phyloP scores from a whole-genome alignment of 106 monocot genomes.

The Dendrobium nobile region DNA sequence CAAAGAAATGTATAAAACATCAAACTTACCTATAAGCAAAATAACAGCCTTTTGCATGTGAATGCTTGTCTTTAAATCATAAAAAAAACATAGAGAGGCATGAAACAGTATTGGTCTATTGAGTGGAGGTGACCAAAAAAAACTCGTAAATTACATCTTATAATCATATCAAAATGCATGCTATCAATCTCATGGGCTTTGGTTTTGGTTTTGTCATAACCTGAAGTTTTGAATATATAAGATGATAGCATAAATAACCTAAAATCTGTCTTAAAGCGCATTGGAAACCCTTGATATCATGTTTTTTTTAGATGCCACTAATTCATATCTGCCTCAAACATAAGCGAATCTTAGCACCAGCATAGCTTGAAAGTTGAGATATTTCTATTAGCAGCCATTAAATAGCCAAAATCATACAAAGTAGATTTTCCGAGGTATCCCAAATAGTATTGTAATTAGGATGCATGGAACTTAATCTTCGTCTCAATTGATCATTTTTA shows the following conservation, averaged over 20 bases:
- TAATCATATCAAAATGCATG: not conserved
- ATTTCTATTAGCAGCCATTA: not conserved
- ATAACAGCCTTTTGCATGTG: too few species aligned
- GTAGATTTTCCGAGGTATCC: not conserved
- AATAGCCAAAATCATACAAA: not conserved
- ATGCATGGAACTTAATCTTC: conserved; percentile 2
- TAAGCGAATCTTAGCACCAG: not conserved
- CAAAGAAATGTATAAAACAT: too few species aligned
- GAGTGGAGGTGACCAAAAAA: not conserved
- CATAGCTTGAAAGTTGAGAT: not conserved
- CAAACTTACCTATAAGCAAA: too few species aligned
- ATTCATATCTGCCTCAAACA: not conserved
- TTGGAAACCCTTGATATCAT: not conserved
- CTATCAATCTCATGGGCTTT: not conserved
- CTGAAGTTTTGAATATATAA: not conserved
- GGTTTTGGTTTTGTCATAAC: not conserved
- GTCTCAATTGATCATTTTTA: not conserved
- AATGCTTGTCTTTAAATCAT: too few species aligned
- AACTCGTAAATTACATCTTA: not conserved
- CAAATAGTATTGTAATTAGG: not conserved
- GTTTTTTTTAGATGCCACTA: not conserved
- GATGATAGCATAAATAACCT: not conserved
- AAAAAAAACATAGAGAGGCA: not conserved
- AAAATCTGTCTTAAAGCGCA: not conserved
- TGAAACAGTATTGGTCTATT: not conserved